A percentile compares a stretch with the other conserved stretches of the same genome.
These are phyloP conservation scores for Trichoderma semiorbis DNA, from an alignment of 2,329 filamentous ascomycete genomes.

Conservation along the genomic window DNA sequence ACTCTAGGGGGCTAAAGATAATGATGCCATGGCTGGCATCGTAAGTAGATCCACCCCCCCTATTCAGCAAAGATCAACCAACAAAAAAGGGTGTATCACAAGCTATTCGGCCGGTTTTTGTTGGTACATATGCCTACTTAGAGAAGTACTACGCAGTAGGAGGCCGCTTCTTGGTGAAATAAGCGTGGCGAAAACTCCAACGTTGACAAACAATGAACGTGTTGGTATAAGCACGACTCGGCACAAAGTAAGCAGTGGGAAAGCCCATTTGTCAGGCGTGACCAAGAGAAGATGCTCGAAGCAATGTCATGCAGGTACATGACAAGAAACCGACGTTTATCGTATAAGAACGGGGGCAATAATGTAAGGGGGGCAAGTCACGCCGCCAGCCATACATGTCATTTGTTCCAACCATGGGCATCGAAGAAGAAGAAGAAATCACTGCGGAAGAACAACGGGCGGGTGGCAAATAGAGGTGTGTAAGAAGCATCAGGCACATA, in stretches of 20 bases:
- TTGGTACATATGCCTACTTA: background rate
- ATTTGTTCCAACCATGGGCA: background rate
- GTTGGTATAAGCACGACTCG: background rate
- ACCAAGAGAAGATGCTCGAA: background rate
- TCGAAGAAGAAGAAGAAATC: background rate
- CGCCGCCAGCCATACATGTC: background rate
- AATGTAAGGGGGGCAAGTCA: background rate
- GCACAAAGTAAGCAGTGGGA: background rate
- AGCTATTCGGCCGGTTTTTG: background rate
- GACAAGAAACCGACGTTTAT: background rate
- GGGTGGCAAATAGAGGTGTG: background rate
- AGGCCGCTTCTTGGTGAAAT: background rate
- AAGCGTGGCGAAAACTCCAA: background rate
- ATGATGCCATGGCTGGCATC: background rate
- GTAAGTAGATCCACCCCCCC: background rate
- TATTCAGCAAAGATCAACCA: background rate
- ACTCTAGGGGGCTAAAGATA: background rate
- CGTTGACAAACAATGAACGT: background rate
- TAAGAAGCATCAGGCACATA: background rate
- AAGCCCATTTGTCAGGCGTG: background rate
- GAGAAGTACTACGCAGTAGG: background rate
- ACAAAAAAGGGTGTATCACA: background rate
- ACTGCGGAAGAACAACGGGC: background rate
- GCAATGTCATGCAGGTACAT: background rate
- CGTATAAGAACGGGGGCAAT: background rate